These are phyloP conservation scores for Acacia crassicarpa DNA, from an alignment of 306 rosid genomes.

Conservation along the genomic window DNA sequence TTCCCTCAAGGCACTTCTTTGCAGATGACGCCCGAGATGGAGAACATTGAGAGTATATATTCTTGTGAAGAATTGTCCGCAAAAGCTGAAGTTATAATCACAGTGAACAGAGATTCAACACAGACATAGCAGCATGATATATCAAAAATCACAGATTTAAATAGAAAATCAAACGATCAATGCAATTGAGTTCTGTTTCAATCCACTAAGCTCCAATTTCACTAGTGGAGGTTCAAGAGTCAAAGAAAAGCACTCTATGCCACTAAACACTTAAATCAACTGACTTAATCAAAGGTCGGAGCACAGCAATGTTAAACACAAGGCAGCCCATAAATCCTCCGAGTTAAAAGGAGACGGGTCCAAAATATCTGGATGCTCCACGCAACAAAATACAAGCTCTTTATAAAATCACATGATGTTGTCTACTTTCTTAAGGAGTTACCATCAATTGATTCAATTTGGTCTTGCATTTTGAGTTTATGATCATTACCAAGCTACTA, in stretches of 20 bases:
- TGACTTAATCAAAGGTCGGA: no score
- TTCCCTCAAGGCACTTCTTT: constrained; percentile 68
- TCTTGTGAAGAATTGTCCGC: constrained; percentile 86
- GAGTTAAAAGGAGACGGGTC: no score
- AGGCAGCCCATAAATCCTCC: no score
- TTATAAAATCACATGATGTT: background rate
- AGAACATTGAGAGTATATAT: constrained; percentile 51
- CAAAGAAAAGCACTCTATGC: background rate
- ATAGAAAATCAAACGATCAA: background rate
- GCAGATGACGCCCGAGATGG: constrained; percentile 46
- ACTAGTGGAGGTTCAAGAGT: background rate
- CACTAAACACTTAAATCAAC: no score
- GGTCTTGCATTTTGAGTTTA: background rate
- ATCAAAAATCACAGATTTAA: background rate
- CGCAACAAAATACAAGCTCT: background rate
- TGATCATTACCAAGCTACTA: background rate
- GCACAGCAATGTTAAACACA: no score
- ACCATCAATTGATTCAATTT: background rate
- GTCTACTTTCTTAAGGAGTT: background rate
- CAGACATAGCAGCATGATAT: background rate
- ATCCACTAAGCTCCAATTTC: background rate
- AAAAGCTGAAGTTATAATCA: constrained; percentile 59
- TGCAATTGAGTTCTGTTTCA: background rate
- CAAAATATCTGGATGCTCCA: no score
- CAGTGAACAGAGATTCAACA: background rate